Base-by-base conservation (phyloP, 2,329 filamentous ascomycete genomes). In the Torrubiella hemipterigena region DNA sequence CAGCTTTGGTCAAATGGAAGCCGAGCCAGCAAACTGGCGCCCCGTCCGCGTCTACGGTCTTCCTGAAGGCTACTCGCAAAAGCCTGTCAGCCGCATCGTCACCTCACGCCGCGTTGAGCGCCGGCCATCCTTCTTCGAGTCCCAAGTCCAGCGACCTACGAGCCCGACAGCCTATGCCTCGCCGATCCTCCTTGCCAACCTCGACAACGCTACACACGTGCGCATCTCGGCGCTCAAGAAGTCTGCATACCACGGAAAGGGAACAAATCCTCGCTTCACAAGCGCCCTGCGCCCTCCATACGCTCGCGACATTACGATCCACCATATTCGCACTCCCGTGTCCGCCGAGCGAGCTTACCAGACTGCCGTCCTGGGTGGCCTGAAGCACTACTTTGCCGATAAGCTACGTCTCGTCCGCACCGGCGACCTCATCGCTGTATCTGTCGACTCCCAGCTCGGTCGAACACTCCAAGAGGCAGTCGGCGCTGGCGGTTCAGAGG, bases 41-140 rank as follows among this genome's bases (percentile, higher is more conserved):
- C 81, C 86, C 3, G 87, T 82, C 12, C 83, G 83, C 45, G 80
- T 96, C 4, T 98, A 85, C 51, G 86, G 87, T 1, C 63, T 98
- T 2, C 84, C 91, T 0, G 89, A 91, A 45, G 77, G 69, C 29
- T 79, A 77, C 43, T 68, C 71, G 3, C 65, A 67, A 33, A 66
- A 73, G 4, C 65, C 73, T 0, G 65, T 77, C 38, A 73, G 71
- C 3, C 66, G 71, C 35, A 75, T 79, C 36, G 62, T 70, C 5
- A 70, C 65, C 44, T 67, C 66, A 11, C 65, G 65, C 38, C 58
- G 63, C 14, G 56, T 63, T 16, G 61, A 65, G 33, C 60, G 73
- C 34, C 63, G 63, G 29, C 46, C 67, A 32, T 79, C 74, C 0
- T 79, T 78, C 44, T 77, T 78, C 36, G 73, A 79, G 37, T 75